Evolutionary conservation across 2,329 filamentous ascomycete species (phyloP), one percentile per base, ranked within the genome.

Genomic region (Scedosporium minutisporum): DNA sequence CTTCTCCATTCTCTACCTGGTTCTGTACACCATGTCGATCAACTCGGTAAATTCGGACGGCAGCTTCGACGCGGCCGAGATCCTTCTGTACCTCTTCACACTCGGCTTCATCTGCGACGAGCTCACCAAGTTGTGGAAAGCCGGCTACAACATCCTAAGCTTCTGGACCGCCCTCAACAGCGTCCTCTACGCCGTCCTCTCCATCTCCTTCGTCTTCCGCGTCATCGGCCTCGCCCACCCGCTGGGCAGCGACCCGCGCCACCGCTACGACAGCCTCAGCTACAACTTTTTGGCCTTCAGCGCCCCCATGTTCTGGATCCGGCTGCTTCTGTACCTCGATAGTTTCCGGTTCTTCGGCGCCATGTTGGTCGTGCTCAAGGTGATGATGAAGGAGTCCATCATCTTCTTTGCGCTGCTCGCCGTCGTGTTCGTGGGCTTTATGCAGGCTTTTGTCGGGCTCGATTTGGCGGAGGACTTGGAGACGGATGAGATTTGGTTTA

Each of bases 111-210:
- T 97, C 38, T 92, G 87, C 69, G 93, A 99, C 71, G 95, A 97
- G 71, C 67, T 87, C 0, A 78, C 87, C 71, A 99, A 99, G 74
- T 84, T 97, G 68, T 96, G 91, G 85, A 99, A 99, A 73, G 90
- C 96, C 14, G 95, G 95, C 9, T 85, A 89, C 65, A 89, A 89
- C 69, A 97, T 97, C 70, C 81, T 99, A 62, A 88, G 91, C 21
- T 99, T 99, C 74, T 97, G 95, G 95, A 97, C 96, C 70, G 90
- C 90, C 25, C 96, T 99, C 79, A 99, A 99, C 74, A 83, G 84
- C 27, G 81, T 88, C 0, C 81, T 99, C 0, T 99, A 99, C 74
- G 75, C 83, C 0, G 79, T 97, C 1, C 80, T 99, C 41, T 84
- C 86, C 0, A 83, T 90, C 3, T 96, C 91, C 2, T 87, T 99